Base-by-base conservation (phyloP, 2,329 filamentous ascomycete species). In the Beauveria medogensis region DNA sequence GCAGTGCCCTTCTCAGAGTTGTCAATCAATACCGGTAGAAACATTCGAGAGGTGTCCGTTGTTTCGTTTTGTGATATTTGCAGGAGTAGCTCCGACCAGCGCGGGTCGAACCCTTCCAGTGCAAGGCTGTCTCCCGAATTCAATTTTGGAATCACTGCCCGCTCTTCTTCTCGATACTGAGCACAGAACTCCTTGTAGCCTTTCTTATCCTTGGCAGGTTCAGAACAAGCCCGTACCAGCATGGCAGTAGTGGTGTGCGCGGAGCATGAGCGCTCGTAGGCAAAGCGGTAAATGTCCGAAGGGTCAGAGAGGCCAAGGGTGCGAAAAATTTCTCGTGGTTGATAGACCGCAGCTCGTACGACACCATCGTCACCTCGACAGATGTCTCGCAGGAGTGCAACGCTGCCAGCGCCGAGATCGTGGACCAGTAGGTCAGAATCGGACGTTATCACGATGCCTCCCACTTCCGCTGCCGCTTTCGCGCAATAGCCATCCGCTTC, bases 401-500 rank as follows among this genome's bases (percentile, higher is more conserved):
- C 84, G 1, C 79, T 77, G 0, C 88, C 88, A 1, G 79, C 64
- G 0, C 86, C 87, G 9, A 93, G 78, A 62, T 91, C 81, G 69
- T 92, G 87, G 0, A 93, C 80, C 0, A 96, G 76, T 9, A 97
- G 79, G 69, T 97, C 93, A 0, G 92, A 95, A 68, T 97, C 93
- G n/a, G 85, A 87, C 0, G 91, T 95, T 7, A 97, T 73, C 16
- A 91, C 80, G 2, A 78, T 76, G 0, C 83, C 84, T 2, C 80
- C 77, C 34, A 78, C 69, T 2, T 75, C 64, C n/a, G 78, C 78
- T 7, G 90, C 80, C 58, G 85, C 79, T 16, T 80, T 74, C 3
- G 91, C 91, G 70, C 92, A 96, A 74, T 85, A 94, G 26, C 80
- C 74, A 69, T 97, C 93, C 1, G 93, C 93, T 73, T 97, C 93